Conservation (phyloP, 352 stramenopile genomes). For the Phytopythium oedochilum region DNA sequence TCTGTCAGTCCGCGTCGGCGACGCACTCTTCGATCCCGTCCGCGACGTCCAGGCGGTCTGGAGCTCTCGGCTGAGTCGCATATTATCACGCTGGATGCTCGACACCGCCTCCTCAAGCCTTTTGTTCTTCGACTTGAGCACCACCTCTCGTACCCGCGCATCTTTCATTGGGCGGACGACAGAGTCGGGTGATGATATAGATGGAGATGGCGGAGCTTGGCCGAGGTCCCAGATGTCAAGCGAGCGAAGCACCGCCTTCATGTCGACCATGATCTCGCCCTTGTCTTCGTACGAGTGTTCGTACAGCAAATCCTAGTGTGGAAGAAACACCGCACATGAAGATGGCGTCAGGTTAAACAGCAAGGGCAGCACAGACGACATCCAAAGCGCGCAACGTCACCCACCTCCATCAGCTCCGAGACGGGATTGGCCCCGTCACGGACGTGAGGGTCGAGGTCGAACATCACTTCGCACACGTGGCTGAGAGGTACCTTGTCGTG, state of each 20-base stretch:
- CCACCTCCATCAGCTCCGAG: conserved; percentile 49
- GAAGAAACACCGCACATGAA: conserved; percentile 1
- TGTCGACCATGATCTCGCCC: conserved; percentile 41
- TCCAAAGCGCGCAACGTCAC: not conserved
- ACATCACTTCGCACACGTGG: conserved; percentile 52
- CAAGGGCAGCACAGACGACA: too few relatives aligned
- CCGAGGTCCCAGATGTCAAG: conserved; percentile 51
- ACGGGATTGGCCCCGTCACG: conserved; percentile 28
- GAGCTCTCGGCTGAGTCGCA: conserved; percentile 36
- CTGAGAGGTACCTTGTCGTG: conserved; percentile 36
- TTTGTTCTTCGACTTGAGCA: conserved; percentile 39
- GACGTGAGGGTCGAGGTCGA: conserved; percentile 34
- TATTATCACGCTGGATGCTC: conserved; percentile 35
- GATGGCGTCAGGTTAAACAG: too few relatives aligned
- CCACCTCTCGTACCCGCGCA: conserved; percentile 11
- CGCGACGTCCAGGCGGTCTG: not conserved
- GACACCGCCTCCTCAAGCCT: conserved; percentile 37
- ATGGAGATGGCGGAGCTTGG: not conserved
- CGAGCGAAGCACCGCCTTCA: conserved; percentile 46
- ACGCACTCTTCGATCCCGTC: not conserved
- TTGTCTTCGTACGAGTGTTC: conserved; percentile 32
- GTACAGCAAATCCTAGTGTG: conserved; percentile 39
- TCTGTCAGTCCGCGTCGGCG: not conserved
- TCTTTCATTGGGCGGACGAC: too few relatives aligned
- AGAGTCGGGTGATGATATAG: not conserved